Percentiles rank a stretch among this genome's conserved stretches.
These are phyloP conservation scores for Phytophthora citrophthora DNA, from an alignment of 352 stramenopile genomes.

Conservation along the genomic window DNA sequence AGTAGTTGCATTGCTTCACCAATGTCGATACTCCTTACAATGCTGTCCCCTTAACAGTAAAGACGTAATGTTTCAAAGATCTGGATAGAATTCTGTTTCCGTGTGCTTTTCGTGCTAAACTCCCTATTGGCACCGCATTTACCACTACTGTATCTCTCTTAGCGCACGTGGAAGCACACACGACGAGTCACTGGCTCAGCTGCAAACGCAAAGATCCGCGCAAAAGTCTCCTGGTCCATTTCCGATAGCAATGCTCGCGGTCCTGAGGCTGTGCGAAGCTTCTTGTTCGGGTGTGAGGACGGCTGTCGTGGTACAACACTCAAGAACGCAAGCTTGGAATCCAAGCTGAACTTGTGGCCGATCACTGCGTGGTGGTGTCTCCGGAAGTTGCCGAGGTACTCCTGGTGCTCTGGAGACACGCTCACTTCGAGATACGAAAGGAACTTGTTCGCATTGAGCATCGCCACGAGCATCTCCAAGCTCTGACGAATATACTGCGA, in stretches of 20 bases:
- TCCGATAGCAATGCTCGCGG: not conserved
- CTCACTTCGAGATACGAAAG: conserved; percentile 17
- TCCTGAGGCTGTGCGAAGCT: conserved; percentile 3
- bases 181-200: conserved; percentile 8
- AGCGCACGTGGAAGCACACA: conserved; percentile 10
- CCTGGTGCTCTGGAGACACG: conserved; percentile 7
- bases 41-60: too few species aligned
- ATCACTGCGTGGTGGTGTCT: conserved; percentile 21
- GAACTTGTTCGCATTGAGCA: conserved; percentile 21
- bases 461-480: conserved; percentile 9
- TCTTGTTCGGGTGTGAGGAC: conserved; percentile 5
- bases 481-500: not conserved
- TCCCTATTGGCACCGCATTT: too few species aligned
- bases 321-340: conserved; percentile 21
- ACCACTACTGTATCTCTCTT: not conserved
- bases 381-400: conserved; percentile 9
- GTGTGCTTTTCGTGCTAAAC: too few species aligned
- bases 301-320: conserved; percentile 9
- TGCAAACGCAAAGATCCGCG: conserved; percentile 13
- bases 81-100: too few species aligned
- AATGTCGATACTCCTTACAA: too few species aligned
- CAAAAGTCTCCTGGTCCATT: not conserved
- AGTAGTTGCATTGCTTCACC: too few species aligned
- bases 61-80: too few species aligned
- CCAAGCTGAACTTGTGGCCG: conserved; percentile 8